Conservation (phyloP, 2,329 filamentous ascomycete species). For the Sordariomycetes sp. region DNA sequence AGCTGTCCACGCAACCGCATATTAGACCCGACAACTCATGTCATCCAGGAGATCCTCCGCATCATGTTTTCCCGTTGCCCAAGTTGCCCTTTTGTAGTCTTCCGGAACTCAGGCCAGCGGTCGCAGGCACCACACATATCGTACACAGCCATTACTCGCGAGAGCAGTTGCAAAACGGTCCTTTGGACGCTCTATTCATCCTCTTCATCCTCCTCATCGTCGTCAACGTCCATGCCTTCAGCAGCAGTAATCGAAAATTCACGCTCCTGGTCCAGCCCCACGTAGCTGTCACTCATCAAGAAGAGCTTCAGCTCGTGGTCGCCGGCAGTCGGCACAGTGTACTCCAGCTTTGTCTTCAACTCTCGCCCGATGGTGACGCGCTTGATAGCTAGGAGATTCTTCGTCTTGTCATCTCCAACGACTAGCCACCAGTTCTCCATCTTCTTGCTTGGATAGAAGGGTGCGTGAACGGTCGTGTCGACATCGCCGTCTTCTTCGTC, state of each 20-base stretch:
- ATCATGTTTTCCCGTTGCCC: neutral
- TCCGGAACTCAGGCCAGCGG: slow-evolving; percentile 14
- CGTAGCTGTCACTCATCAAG: slow-evolving; percentile 94
- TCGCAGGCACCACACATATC: slow-evolving; percentile 19
- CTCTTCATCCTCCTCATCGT: slow-evolving; percentile 64
- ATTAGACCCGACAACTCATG: slow-evolving; percentile 17
- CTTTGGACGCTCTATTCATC: slow-evolving; percentile 8
- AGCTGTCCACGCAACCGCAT: slow-evolving; percentile 18
- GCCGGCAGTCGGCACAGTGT: slow-evolving; percentile 75
- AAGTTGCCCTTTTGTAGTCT: slow-evolving; percentile 9
- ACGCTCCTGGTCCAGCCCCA: slow-evolving; percentile 94
- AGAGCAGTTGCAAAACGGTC: neutral
- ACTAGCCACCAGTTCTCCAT: slow-evolving; percentile 99
- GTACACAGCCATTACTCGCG: slow-evolving; percentile 15
- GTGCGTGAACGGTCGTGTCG: slow-evolving; percentile 82
- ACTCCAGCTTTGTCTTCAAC: slow-evolving; percentile 74
- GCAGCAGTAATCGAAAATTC: slow-evolving; percentile 76
- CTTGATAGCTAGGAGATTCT: slow-evolving; percentile 87
- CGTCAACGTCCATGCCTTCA: slow-evolving; percentile 92
- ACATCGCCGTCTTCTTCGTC: slow-evolving; percentile 57
- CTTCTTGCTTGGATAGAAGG: slow-evolving; percentile 88
- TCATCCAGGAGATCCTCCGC: slow-evolving; percentile 13
- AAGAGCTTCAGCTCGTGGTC: slow-evolving; percentile 84
- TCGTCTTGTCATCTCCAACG: slow-evolving; percentile 84
- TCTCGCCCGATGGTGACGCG: slow-evolving; percentile 77